phyloP scores from a whole-genome alignment of 2,329 filamentous ascomycete genomes.

The Pestalotiopsis sp. region DNA sequence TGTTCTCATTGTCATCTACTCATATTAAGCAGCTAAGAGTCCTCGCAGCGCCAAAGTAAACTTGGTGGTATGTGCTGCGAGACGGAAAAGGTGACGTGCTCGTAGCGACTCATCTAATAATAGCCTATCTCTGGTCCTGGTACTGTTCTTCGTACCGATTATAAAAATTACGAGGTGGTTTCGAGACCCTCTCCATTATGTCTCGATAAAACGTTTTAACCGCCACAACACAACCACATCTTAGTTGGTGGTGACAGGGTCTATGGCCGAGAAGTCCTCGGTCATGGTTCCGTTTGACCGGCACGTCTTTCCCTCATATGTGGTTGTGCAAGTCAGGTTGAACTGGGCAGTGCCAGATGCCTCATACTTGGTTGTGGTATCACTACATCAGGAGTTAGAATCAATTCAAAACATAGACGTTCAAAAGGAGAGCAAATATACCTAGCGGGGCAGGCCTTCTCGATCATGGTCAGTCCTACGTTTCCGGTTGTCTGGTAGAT shows the following conservation, averaged over 20 bases:
- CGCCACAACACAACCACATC: not conserved
- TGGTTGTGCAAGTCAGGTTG: conserved; percentile 9
- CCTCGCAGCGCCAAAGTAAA: not conserved
- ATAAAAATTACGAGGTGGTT: not conserved
- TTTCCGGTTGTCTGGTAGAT: conserved; percentile 31
- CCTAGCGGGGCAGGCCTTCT: conserved; percentile 30
- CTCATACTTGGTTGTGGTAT: conserved; percentile 18
- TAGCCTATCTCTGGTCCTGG: not conserved
- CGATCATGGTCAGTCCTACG: conserved; percentile 28
- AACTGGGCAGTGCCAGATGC: conserved; percentile 20
- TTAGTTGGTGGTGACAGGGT: not conserved
- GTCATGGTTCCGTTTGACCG: not conserved
- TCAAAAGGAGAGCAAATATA: conserved; percentile 15
- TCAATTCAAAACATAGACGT: not conserved
- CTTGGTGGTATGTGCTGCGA: not conserved
- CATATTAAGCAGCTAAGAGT: not conserved
- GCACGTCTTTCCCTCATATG: conserved; percentile 8
- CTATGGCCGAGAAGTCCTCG: conserved; percentile 14
- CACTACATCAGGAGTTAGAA: not conserved
- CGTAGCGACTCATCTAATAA: not conserved
- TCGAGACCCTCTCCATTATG: not conserved
- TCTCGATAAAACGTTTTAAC: not conserved
- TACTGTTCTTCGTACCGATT: not conserved
- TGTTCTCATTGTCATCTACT: not conserved
- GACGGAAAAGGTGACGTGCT: not conserved